phyloP scores from a whole-genome alignment of 1,139 yeast genomes.

The Sugiyamaella sp. region DNA sequence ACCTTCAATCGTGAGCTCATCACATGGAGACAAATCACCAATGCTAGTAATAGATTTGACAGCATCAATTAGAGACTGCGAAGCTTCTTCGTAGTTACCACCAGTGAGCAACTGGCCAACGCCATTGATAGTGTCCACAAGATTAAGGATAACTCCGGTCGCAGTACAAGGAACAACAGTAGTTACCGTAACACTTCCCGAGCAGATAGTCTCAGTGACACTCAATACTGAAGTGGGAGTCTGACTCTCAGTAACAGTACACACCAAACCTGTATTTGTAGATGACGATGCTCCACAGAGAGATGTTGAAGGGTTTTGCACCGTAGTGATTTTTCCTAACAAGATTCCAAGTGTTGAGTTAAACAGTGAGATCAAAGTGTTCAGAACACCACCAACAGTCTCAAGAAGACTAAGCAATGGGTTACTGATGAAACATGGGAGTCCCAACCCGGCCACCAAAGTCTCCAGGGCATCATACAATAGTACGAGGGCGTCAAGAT shows the following conservation, averaged over 20 bases:
- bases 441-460: not conserved
- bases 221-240: too few relatives aligned
- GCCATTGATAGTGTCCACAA: not conserved
- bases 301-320: not conserved
- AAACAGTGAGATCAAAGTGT: not conserved
- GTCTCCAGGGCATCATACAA: conserved; percentile 5
- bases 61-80: not conserved
- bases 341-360: not conserved
- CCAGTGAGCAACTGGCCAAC: not conserved
- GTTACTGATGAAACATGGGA: not conserved
- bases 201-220: not conserved
- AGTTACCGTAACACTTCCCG: not conserved
- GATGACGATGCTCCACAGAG: not conserved
- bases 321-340: not conserved
- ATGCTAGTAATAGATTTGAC: not conserved
- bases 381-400: conserved; percentile 1
- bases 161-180: not conserved
- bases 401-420: conserved; percentile 3
- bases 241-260: too few relatives aligned
- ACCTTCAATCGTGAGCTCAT: not conserved
- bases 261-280: too few relatives aligned
- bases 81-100: not conserved
- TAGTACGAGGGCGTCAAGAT: not conserved
- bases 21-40: conserved; percentile 1
- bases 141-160: not conserved